Evolutionary conservation across 2,329 filamentous ascomycete species (phyloP).

Genomic region (Monosporascus sp.): DNA sequence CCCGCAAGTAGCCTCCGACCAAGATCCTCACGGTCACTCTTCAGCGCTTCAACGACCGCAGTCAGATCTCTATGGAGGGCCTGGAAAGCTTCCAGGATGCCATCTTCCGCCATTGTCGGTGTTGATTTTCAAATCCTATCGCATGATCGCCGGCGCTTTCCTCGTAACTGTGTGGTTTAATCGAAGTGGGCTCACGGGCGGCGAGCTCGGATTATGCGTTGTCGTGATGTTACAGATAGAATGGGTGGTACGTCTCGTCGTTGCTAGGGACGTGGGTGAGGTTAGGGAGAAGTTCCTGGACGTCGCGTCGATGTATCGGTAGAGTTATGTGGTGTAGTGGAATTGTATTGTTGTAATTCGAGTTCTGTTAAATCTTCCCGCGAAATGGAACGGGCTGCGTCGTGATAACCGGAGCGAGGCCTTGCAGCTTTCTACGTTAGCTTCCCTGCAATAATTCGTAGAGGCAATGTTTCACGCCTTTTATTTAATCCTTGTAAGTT

Average conservation of each 20-base stretch:
- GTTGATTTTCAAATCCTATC: slow-evolving; percentile 33
- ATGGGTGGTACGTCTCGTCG: no score
- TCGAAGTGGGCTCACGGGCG: slow-evolving; percentile 4
- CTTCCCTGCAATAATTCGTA: no score
- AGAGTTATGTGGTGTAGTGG: no score
- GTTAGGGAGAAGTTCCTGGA: no score
- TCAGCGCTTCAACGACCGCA: slow-evolving; percentile 65
- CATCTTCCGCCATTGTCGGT: slow-evolving; percentile 64
- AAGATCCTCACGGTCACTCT: slow-evolving; percentile 57
- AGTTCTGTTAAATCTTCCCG: no score
- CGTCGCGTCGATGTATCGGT: no score
- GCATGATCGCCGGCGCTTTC: slow-evolving; percentile 33
- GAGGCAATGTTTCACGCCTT: not conserved
- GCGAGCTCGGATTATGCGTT: slow-evolving; percentile 1
- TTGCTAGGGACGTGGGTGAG: no score
- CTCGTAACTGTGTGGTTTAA: slow-evolving; percentile 5
- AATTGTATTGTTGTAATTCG: no score
- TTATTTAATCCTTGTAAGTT: not conserved
- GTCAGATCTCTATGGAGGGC: slow-evolving; percentile 81
- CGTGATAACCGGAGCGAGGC: no score
- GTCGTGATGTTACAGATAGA: not conserved
- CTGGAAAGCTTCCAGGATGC: slow-evolving; percentile 71
- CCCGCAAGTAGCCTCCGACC: slow-evolving; percentile 41
- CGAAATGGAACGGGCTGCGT: no score
- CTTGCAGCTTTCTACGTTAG: no score